These are phyloP conservation scores for Ophiostoma piceae DNA, from an alignment of 2,329 filamentous ascomycete genomes.

Conservation along the genomic window DNA sequence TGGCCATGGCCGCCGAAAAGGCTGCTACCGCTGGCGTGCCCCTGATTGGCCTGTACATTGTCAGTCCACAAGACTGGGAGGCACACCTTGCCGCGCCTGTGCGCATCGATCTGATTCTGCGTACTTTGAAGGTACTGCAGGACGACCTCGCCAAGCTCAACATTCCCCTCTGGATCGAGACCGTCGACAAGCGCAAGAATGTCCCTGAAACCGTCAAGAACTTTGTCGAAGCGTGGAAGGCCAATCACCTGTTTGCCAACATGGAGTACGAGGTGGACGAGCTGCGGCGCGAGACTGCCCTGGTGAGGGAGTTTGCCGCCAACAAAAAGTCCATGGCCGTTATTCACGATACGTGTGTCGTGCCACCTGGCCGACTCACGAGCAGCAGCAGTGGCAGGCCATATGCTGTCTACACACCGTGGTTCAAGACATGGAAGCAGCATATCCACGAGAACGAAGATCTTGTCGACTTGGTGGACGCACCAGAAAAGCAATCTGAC, in stretches of 20 bases:
- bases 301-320: conserved; percentile 57
- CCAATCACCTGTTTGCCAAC: conserved; percentile 72
- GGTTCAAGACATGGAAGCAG: conserved; percentile 71
- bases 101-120: conserved; percentile 74
- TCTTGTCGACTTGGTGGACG: conserved; percentile 56
- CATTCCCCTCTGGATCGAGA: conserved; percentile 74
- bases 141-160: conserved; percentile 62
- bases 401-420: conserved; percentile 79
- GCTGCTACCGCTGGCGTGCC: conserved; percentile 45
- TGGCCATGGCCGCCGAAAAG: conserved; percentile 60
- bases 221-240: conserved; percentile 65
- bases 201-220: conserved; percentile 59
- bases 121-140: conserved; percentile 62
- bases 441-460: conserved; percentile 66
- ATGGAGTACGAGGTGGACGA: conserved; percentile 92
- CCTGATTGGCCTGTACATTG: conserved; percentile 69
- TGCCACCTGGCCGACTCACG: conserved; percentile 63
- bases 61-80: conserved; percentile 78
- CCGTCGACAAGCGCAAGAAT: conserved; percentile 54
- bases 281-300: conserved; percentile 65
- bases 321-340: conserved; percentile 64
- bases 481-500: conserved; percentile 51
- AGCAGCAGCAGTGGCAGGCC: conserved; percentile 68
- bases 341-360: conserved; percentile 76
- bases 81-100: conserved; percentile 70